Evolutionary conservation across 768 basidiomycete species (phyloP).

Genomic region (Naematelia encephala): DNA sequence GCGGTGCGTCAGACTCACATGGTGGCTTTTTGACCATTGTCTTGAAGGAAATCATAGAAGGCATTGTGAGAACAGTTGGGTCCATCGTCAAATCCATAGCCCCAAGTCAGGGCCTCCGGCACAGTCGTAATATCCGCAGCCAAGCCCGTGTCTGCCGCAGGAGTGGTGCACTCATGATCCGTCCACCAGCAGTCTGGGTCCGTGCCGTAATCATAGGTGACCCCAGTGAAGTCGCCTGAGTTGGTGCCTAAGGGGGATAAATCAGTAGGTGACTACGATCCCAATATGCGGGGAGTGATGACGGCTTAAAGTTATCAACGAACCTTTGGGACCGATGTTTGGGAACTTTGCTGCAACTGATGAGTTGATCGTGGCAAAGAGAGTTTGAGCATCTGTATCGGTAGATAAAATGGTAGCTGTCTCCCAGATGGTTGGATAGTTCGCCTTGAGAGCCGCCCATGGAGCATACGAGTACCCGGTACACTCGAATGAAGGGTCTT

Average conservation of each 20-base stretch:
- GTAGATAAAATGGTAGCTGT: conserved; percentile 40
- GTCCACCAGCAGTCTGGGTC: conserved; percentile 54
- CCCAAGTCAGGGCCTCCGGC: conserved; percentile 50
- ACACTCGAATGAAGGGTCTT: conserved; percentile 43
- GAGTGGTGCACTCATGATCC: conserved; percentile 37
- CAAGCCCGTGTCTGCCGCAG: conserved; percentile 30
- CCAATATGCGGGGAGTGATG: not conserved
- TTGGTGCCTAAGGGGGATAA: conserved; percentile 42
- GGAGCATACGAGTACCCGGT: conserved; percentile 46
- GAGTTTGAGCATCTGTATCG: conserved; percentile 41
- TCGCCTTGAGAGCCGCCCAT: conserved; percentile 19
- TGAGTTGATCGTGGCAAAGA: conserved; percentile 45
- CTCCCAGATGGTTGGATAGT: conserved; percentile 45
- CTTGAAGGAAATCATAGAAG: conserved; percentile 50
- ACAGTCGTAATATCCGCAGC: conserved; percentile 43
- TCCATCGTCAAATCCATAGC: conserved; percentile 52
- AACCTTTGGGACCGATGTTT: conserved; percentile 30
- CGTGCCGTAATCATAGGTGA: conserved; percentile 25
- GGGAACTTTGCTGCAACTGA: conserved; percentile 41
- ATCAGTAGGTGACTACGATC: not conserved
- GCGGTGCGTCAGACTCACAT: conserved; percentile 38
- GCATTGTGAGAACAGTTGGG: conserved; percentile 52
- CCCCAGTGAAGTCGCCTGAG: conserved; percentile 44
- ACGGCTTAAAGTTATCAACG: not conserved
- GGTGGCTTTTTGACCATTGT: conserved; percentile 50